These are phyloP conservation scores for Psophocarpus tetragonolobus DNA, from an alignment of 306 rosid species.

Conservation along the genomic window DNA sequence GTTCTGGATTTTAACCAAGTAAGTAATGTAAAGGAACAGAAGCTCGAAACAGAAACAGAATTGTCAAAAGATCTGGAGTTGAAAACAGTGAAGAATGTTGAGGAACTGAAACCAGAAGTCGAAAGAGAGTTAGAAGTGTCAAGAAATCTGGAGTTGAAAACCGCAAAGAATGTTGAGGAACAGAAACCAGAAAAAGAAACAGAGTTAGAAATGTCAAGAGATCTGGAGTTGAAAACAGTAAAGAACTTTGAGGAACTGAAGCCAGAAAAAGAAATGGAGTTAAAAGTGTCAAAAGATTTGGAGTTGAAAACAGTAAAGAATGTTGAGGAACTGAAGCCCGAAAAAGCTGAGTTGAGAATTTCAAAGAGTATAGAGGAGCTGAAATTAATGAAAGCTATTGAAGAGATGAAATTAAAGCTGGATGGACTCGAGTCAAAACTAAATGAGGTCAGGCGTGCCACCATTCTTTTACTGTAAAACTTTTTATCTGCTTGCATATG, in stretches of 20 bases:
- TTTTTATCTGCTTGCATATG: slow-evolving; percentile 12
- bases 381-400: slow-evolving; percentile 62
- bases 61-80: slow-evolving; percentile 20
- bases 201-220: slow-evolving; percentile 11
- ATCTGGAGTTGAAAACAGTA: slow-evolving; percentile 16
- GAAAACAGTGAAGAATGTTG: slow-evolving; percentile 8
- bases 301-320: slow-evolving; percentile 26
- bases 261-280: slow-evolving; percentile 28
- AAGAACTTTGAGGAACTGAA: slow-evolving; percentile 32
- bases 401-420: slow-evolving; percentile 75
- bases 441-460: slow-evolving; percentile 63
- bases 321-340: slow-evolving; percentile 27
- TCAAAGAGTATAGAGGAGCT: slow-evolving; percentile 41
- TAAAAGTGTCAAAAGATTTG: slow-evolving; percentile 8
- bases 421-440: slow-evolving; percentile 75
- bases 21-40: slow-evolving; percentile 26
- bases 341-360: slow-evolving; percentile 20
- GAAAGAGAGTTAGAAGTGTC: slow-evolving; percentile 19
- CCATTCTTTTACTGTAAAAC: not conserved
- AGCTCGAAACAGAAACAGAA: slow-evolving; percentile 29
- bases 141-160: slow-evolving; percentile 21
- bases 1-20: slow-evolving; percentile 27
- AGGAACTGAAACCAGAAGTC: slow-evolving; percentile 35
- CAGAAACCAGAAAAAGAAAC: slow-evolving; percentile 23
- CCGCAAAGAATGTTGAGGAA: slow-evolving; percentile 29